Evolutionary conservation across 83 land plant genomes (phyloP).

Genomic region (Diphasiastrum complanatum): DNA sequence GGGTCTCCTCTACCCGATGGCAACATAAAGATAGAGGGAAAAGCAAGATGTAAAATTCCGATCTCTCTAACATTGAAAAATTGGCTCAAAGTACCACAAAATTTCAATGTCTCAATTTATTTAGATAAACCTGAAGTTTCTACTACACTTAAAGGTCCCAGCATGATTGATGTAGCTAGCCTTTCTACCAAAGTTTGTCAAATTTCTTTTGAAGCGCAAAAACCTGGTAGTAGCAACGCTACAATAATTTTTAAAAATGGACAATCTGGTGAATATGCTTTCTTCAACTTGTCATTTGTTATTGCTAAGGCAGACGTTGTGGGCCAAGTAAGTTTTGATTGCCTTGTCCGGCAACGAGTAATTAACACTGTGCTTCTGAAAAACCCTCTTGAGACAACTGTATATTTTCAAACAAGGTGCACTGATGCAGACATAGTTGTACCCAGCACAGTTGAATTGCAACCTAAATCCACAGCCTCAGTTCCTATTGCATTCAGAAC

Average conservation of each 20-base stretch:
- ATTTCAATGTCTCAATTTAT: slow-evolving; percentile 5
- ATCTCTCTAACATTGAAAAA: slow-evolving; percentile 4
- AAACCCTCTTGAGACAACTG: slow-evolving; percentile 12
- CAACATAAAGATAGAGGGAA: slow-evolving; percentile 3
- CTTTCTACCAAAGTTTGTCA: slow-evolving; percentile 16
- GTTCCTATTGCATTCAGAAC: slow-evolving; percentile 23
- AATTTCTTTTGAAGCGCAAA: slow-evolving; percentile 21
- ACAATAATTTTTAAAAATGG: slow-evolving; percentile 9
- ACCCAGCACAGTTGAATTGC: slow-evolving; percentile 16
- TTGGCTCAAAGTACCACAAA: slow-evolving; percentile 24
- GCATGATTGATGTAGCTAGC: slow-evolving; percentile 21
- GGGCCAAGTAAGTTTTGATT: slow-evolving; percentile 6
- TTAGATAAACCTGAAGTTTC: neutral
- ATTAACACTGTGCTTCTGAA: slow-evolving; percentile 18
- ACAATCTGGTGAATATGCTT: slow-evolving; percentile 11
- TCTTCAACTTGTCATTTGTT: slow-evolving; percentile 10
- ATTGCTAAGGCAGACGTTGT: slow-evolving; percentile 17
- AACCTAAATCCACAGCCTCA: slow-evolving; percentile 10
- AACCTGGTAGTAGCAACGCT: slow-evolving; percentile 9
- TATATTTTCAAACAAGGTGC: slow-evolving; percentile 11
- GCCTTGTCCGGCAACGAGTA: slow-evolving; percentile 14
- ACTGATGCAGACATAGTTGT: slow-evolving; percentile 19
- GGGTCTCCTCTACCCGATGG: slow-evolving; percentile 25
- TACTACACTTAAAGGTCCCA: slow-evolving; percentile 20
- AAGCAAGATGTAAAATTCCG: slow-evolving; percentile 15